These are phyloP conservation scores for carrot (Daucus carota) DNA, from an alignment of 129 eudicot species.

Conservation along the genomic window DNA sequence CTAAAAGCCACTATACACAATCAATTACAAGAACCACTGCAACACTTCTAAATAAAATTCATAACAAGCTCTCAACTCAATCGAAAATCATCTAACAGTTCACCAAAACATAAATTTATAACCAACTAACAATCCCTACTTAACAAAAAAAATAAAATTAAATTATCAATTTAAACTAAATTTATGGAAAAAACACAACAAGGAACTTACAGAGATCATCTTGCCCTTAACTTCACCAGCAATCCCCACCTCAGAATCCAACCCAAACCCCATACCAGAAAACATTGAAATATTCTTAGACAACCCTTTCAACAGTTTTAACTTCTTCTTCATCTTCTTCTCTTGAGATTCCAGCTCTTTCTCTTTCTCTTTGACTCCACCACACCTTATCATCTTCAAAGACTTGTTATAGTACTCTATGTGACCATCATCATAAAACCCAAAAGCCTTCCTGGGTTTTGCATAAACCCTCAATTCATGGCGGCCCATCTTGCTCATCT, in stretches of 20 bases:
- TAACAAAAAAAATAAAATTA: background rate
- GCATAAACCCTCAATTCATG: background rate
- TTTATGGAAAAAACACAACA: background rate
- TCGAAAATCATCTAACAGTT: background rate
- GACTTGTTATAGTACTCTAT: constrained; percentile 35
- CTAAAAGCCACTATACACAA: background rate
- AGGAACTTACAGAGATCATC: constrained; percentile 57
- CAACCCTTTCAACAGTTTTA: constrained; percentile 58
- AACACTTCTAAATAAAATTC: background rate
- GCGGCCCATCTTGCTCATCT: background rate
- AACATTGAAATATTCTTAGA: constrained; percentile 40
- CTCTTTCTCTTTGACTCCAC: constrained; percentile 23
- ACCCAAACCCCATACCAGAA: constrained; percentile 49
- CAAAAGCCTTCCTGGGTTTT: constrained; percentile 15
- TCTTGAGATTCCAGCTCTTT: constrained; percentile 25
- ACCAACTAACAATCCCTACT: background rate
- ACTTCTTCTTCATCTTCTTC: constrained; percentile 51
- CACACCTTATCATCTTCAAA: constrained; percentile 1
- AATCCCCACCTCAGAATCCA: constrained; percentile 31
- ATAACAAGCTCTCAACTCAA: background rate
- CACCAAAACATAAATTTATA: background rate
- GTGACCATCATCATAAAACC: constrained; percentile 49
- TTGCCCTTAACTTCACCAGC: constrained; percentile 41
- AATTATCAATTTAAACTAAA: background rate
- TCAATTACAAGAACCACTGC: background rate